Conservation (phyloP, 129 eudicot species). For the Solidago caesia region DNA sequence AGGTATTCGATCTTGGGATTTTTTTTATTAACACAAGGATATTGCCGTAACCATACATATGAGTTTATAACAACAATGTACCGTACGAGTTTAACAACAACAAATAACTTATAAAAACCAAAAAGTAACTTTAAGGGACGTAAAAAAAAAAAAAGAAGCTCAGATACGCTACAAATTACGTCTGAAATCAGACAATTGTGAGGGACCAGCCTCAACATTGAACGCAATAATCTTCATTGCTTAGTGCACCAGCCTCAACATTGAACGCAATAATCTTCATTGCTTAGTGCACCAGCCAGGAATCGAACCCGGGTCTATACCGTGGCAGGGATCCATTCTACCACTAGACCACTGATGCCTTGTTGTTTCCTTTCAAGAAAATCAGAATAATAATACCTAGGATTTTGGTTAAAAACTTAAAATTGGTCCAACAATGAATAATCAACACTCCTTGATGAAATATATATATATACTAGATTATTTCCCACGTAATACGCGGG, state of each 20-base stretch:
- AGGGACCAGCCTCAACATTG: background rate
- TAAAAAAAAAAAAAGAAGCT: background rate
- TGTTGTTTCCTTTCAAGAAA: background rate
- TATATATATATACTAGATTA: too few relatives aligned
- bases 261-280: background rate
- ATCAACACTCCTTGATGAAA: too few relatives aligned
- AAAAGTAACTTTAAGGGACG: too few relatives aligned
- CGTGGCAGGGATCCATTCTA: slow-evolving; percentile 99
- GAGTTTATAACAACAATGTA: background rate
- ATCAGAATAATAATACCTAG: too few relatives aligned
- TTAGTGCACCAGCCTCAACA: background rate
- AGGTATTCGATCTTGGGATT: too few relatives aligned
- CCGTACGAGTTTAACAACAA: too few relatives aligned
- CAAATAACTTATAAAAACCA: too few relatives aligned
- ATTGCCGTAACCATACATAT: too few relatives aligned
- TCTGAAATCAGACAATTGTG: background rate
- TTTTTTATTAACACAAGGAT: too few relatives aligned
- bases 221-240: background rate
- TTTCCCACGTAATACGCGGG: too few relatives aligned
- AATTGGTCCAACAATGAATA: too few relatives aligned
- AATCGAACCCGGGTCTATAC: slow-evolving; percentile 99
- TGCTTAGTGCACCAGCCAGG: slow-evolving; percentile 77
- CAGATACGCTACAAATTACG: background rate
- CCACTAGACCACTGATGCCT: slow-evolving; percentile 99
- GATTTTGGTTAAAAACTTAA: too few relatives aligned